phyloP scores from a whole-genome alignment of 2,329 filamentous ascomycete species.

The Orbilia brochopaga region DNA sequence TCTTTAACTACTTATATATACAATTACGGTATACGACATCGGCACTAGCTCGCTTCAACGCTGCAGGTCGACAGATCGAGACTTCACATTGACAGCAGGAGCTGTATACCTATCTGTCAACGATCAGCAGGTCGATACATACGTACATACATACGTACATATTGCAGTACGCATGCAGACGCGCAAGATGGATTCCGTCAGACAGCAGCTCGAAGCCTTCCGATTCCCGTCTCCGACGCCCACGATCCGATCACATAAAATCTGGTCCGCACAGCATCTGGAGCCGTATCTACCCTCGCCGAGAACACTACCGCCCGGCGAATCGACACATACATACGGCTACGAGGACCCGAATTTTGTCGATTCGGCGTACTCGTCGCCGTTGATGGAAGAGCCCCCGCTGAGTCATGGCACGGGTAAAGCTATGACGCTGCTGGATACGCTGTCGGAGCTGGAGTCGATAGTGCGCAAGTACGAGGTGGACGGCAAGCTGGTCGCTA shows the following conservation, averaged over 20 bases:
- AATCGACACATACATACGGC: conserved; percentile 9
- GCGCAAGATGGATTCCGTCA: conserved; percentile 41
- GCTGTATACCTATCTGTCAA: too few species aligned
- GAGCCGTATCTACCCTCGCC: conserved; percentile 46
- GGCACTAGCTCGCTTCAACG: too few species aligned
- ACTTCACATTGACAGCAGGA: too few species aligned
- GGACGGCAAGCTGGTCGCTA: conserved; percentile 10
- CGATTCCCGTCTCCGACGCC: conserved; percentile 46
- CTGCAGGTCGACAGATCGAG: too few species aligned
- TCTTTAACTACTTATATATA: too few species aligned
- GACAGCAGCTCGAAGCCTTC: conserved; percentile 46
- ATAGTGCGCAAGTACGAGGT: conserved; percentile 50
- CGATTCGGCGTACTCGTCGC: conserved; percentile 47
- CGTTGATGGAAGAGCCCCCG: conserved; percentile 32
- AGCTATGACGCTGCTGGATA: conserved; percentile 46
- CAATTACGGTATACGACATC: too few species aligned
- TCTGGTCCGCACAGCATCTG: conserved; percentile 47
- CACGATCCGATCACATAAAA: conserved; percentile 43
- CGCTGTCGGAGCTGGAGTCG: conserved; percentile 43
- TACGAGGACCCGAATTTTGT: conserved; percentile 23
- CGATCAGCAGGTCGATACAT: background rate
- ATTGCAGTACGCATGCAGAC: conserved; percentile 16
- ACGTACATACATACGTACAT: background rate
- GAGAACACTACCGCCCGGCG: conserved; percentile 35
- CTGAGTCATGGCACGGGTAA: conserved; percentile 17